These are phyloP conservation scores for Rhodomyrtus psidioides DNA, from an alignment of 441 rosid genomes.

Conservation along the genomic window DNA sequence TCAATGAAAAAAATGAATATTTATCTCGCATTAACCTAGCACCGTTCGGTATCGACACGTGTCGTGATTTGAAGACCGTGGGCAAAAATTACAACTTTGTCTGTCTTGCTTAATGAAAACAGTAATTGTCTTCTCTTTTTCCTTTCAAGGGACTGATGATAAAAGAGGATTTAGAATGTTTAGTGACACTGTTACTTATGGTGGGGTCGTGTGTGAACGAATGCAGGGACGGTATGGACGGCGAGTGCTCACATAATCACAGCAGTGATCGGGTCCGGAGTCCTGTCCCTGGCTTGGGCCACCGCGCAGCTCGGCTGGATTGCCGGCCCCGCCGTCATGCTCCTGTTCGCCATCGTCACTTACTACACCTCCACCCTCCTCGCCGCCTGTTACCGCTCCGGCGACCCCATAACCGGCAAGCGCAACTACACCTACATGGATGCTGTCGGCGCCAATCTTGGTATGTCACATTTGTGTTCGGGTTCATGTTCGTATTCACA, in stretches of 20 bases:
- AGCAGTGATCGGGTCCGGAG: conserved; percentile 15
- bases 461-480: neutral
- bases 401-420: neutral
- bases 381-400: neutral
- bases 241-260: conserved; percentile 13
- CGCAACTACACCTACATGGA: conserved; percentile 18
- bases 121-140: neutral
- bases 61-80: neutral
- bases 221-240: conserved; percentile 7
- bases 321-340: conserved; percentile 6
- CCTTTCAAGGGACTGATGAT: neutral
- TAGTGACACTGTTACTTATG: neutral
- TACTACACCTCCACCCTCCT: conserved; percentile 10
- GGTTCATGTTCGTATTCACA: neutral
- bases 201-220: neutral
- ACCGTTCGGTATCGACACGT: neutral
- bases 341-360: conserved; percentile 8
- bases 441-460: conserved; percentile 8
- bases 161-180: neutral
- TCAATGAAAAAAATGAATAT: neutral
- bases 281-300: conserved; percentile 14
- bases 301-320: conserved; percentile 16
- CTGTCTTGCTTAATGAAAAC: too few species aligned
- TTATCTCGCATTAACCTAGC: neutral
- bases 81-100: neutral